Conservation (phyloP, 1,139 yeast species). For the Ashbya aceris region DNA sequence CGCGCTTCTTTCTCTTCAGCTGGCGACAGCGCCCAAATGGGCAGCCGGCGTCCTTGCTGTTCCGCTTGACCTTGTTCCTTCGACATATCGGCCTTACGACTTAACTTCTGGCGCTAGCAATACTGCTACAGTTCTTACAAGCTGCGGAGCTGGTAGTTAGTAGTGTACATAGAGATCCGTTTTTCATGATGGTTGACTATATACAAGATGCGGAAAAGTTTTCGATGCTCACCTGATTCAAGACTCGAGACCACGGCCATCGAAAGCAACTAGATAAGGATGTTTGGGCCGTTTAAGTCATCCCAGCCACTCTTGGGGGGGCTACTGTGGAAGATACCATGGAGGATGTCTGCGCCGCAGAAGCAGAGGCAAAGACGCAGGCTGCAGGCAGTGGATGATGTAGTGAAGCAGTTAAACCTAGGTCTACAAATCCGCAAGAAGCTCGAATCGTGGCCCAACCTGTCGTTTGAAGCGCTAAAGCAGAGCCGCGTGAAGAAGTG, state of each 20-base stretch:
- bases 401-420: slow-evolving; percentile 57
- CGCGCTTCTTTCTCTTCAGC: slow-evolving; percentile 76
- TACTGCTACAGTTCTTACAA: no score
- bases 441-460: slow-evolving; percentile 37
- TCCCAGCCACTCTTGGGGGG: slow-evolving; percentile 66
- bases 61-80: no score
- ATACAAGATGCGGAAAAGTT: neutral
- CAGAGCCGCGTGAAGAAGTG: slow-evolving; percentile 14
- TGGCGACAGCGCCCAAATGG: slow-evolving; percentile 81
- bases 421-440: slow-evolving; percentile 40
- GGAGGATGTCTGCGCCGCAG: slow-evolving; percentile 72
- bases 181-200: neutral
- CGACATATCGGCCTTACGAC: no score
- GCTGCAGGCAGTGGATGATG: slow-evolving; percentile 70
- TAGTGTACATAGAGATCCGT: neutral
- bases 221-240: neutral
- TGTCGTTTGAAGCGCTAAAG: slow-evolving; percentile 31
- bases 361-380: slow-evolving; percentile 78
- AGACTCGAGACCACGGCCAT: no score
- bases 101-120: no score
- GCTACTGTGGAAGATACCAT: slow-evolving; percentile 72
- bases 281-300: slow-evolving; percentile 79
- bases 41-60: slow-evolving; percentile 33
- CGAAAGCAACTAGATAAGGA: slow-evolving; percentile 18
- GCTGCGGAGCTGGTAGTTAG: no score